A percentile compares a stretch with the other conserved stretches of the same genome.
Conservation (phyloP, 2,329 filamentous ascomycete species). For the Aspergillus ustus region DNA sequence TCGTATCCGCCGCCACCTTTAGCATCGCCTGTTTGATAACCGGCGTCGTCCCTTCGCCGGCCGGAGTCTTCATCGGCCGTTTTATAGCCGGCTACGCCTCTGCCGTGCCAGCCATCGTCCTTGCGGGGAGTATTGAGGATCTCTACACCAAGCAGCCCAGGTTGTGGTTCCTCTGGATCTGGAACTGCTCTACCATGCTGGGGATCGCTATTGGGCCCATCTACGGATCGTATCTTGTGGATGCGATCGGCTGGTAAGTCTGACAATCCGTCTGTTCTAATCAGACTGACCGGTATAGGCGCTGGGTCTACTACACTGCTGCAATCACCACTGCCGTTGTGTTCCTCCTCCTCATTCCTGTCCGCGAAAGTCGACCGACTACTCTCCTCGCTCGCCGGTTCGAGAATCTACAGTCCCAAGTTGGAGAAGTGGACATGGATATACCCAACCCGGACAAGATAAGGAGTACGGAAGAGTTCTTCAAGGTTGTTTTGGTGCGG, state of each 20-base stretch:
- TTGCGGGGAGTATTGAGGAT: slow-evolving; percentile 16
- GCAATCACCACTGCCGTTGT: not conserved
- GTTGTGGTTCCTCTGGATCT: slow-evolving; percentile 14
- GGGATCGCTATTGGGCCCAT: slow-evolving; percentile 10
- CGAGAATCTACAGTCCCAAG: not conserved
- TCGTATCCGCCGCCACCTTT: slow-evolving; percentile 3
- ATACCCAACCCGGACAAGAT: slow-evolving; percentile 5
- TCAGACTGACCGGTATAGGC: not conserved
- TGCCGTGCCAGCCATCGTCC: slow-evolving; percentile 9
- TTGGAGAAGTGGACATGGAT: not conserved
- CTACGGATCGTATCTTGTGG: slow-evolving; percentile 12
- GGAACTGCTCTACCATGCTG: slow-evolving; percentile 2
- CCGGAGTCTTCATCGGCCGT: slow-evolving; percentile 9
- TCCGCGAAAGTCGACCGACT: slow-evolving; percentile 7
- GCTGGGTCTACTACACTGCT: slow-evolving; percentile 6
- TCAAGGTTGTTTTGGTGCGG: slow-evolving; percentile 3
- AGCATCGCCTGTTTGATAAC: slow-evolving; percentile 2
- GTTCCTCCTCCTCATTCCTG: not conserved
- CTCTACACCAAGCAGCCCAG: slow-evolving; percentile 4
- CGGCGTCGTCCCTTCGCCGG: slow-evolving; percentile 1
- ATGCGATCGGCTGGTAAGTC: not conserved
- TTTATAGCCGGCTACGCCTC: slow-evolving; percentile 12
- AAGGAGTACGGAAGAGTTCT: not conserved
- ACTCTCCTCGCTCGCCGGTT: slow-evolving; percentile 1
- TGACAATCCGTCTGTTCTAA: no score